Conservation (phyloP, 768 basidiomycete genomes). For the Boletus rubescentipes region DNA sequence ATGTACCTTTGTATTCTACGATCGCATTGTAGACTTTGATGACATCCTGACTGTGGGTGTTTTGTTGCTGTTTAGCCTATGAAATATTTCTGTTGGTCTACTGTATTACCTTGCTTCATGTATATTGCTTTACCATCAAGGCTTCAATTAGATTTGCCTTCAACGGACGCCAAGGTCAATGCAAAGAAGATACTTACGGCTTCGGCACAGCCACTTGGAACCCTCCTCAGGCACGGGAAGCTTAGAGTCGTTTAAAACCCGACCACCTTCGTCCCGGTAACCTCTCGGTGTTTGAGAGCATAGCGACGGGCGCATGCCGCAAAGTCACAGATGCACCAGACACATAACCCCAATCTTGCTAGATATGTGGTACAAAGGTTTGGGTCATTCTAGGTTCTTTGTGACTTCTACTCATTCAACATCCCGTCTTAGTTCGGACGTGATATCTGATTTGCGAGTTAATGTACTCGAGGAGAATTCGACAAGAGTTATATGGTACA, state of each 20-base stretch:
- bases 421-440: conserved; percentile 58
- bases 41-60: too few relatives aligned
- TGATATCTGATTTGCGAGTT: conserved; percentile 65
- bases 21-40: not conserved
- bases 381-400: not conserved
- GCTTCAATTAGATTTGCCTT: too few relatives aligned
- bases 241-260: conserved; percentile 6
- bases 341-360: conserved; percentile 29
- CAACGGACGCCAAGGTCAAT: too few relatives aligned
- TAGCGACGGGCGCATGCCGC: not conserved
- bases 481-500: conserved; percentile 67
- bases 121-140: too few relatives aligned
- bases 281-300: not conserved
- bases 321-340: conserved; percentile 18
- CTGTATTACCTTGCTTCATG: too few relatives aligned
- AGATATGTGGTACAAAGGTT: conserved; percentile 35
- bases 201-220: conserved; percentile 19
- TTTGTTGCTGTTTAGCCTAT: too few relatives aligned
- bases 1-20: not conserved
- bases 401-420: not conserved
- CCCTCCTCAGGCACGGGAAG: not conserved
- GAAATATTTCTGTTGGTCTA: too few relatives aligned
- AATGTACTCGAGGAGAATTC: conserved; percentile 60
- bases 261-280: conserved; percentile 4
- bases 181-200: too few relatives aligned